phyloP scores from a whole-genome alignment of 1,284 basidiomycete species.

The Naganishia liquefaciens region DNA sequence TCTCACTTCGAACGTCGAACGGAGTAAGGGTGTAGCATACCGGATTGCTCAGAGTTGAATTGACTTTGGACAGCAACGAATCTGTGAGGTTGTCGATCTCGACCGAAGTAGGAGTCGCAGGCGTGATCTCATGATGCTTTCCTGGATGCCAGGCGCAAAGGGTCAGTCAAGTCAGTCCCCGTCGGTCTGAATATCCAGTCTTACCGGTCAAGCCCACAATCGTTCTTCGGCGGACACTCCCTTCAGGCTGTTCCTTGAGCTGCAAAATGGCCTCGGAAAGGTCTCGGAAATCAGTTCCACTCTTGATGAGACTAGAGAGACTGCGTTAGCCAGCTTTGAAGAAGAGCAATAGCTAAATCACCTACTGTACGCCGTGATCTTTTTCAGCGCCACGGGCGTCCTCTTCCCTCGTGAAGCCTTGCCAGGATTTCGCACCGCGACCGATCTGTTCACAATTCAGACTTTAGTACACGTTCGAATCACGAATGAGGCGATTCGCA shows the following conservation, averaged over 20 bases:
- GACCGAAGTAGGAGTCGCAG: slow-evolving; percentile 64
- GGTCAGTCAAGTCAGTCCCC: not conserved
- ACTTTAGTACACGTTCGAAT: slow-evolving; percentile 1
- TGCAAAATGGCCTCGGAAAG: slow-evolving; percentile 72
- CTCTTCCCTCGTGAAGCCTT: slow-evolving; percentile 62
- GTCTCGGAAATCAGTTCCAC: slow-evolving; percentile 87
- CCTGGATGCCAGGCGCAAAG: slow-evolving; percentile 53
- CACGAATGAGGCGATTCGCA: not conserved
- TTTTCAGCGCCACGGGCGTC: slow-evolving; percentile 69
- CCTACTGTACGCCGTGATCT: slow-evolving; percentile 67
- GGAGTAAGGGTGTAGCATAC: slow-evolving; percentile 69
- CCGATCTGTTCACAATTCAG: slow-evolving; percentile 61
- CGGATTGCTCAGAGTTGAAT: slow-evolving; percentile 67
- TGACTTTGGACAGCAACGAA: slow-evolving; percentile 69
- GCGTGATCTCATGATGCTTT: slow-evolving; percentile 64
- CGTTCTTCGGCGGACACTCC: slow-evolving; percentile 67
- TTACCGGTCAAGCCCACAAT: slow-evolving; percentile 67
- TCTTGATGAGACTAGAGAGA: slow-evolving; percentile 63
- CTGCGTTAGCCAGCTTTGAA: not conserved
- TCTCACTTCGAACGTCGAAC: slow-evolving; percentile 73
- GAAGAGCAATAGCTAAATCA: slow-evolving; percentile 38
- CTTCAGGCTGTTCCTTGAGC: slow-evolving; percentile 63
- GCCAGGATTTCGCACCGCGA: slow-evolving; percentile 71
- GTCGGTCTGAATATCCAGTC: slow-evolving; percentile 21
- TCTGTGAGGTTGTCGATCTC: slow-evolving; percentile 65